Base-by-base conservation (phyloP, 305 asterid genomes). In the Fraxinus latifolia region DNA sequence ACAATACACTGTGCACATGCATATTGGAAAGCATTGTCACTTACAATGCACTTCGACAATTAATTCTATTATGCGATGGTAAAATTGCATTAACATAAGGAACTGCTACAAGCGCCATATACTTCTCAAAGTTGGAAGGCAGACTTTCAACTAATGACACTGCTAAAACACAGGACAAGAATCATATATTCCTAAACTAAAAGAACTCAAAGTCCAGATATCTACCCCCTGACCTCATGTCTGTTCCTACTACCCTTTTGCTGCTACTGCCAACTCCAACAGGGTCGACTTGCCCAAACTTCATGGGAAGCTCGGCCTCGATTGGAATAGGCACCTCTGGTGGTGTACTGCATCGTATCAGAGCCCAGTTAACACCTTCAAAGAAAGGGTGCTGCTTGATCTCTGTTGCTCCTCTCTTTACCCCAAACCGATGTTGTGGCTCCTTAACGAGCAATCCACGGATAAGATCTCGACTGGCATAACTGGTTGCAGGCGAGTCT, bases 181-280 rank as follows among this genome's bases (percentile, higher is more conserved):
- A 83, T 74, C 68, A 85, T 77, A 80, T 39, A 77, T 71, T 55
- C 79, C 84, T 85, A 73, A 72, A 21, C 97, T 94, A 96, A 88
- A 96, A 96, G 97, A 96, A 96, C 97, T 94, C 99, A 53, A 96
- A 96, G 87, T 96, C 99, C 82, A 96, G 97, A 90, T 85, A 96
- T 82, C 92, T 96, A 87, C 99, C 99, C 81, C 96, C 98, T 55
- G 96, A 62, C 77, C 89, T 91, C 90, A 86, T 68, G 50, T 94
- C 97, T 72, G 87, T 77, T 76, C 97, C 98, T 44, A 88, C 92
- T 1, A 87, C 82, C 83, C 88, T 92, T 88, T 94, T 92, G 87
- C 97, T 89, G 47, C 76, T 90, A 81, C 86, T 83, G 23, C 91
- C 95, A 39, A 89, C 87, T 74, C 90, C 92, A 32, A 87, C 82